Base-by-base conservation (phyloP, 2,329 filamentous ascomycete species). In the Metarhizium sp. region DNA sequence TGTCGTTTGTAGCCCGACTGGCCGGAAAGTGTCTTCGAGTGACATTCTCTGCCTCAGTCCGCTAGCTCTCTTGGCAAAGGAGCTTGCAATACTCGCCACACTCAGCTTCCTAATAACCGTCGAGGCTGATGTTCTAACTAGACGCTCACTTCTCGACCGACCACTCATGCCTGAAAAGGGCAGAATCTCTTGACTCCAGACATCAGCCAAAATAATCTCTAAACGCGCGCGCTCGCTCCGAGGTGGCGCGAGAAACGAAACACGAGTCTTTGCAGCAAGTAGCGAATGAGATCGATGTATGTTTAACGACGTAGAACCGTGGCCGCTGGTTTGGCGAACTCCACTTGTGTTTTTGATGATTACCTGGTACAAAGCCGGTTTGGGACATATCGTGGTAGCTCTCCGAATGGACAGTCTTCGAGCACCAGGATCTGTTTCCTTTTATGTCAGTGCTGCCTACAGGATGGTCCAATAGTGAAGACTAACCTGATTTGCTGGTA, bases 61-160 rank as follows among this genome's bases (percentile, higher is more conserved):
- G 43, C 76, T 77, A 1, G 88, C 87, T 56, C 87, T 82, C 62
- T 86, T 88, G 42, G 82, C 81, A 65, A 95, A 92, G 50, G 87
- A 87, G 61, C 81, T 86, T 14, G 88, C 80, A 60, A 94, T 87
- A 67, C 86, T 91, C 51, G 87, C 86, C 64, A 90, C 86, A 69
- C 89, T 95, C 59, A 96, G 79, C 67, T 92, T 95, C 53, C 91
- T 82, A 74, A 96, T 95, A 65, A 96, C 82, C 1, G 88, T 88
- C 40, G 89, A 90, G 13, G 91, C 88, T n/a, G 87, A 90, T 45
- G 82, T 82, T 52, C 88, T 80, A 50, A 94, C 85, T 3, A 90
- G 75, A 64, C 88, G 83, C 62, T 95, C 82, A 62, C 87, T 73
- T 73, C 83, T 69, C 67, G 82, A 69, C 73, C 84, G 69, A 70